Base-by-base conservation (phyloP, 495 filamentous ascomycete species). In the Pyronema omphalodes region DNA sequence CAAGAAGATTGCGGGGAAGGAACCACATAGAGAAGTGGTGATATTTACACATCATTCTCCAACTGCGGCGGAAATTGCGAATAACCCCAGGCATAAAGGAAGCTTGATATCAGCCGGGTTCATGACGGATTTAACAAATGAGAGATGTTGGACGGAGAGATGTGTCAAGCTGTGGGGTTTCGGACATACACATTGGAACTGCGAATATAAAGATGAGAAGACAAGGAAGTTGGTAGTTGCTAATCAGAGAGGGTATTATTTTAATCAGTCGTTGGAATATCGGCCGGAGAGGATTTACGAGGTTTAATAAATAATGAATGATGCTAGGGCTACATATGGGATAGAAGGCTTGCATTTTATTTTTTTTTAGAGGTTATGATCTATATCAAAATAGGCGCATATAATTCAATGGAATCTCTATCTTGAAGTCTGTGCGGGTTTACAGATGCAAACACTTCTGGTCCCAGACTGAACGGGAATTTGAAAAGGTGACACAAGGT, bases 171-270 rank as follows among this genome's bases (percentile, higher is more conserved):
- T 76, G 7, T 76, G 73, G 75, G 76, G 70, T 9, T 79, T 74
- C 63, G 74, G 74, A 1, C 74, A 78, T 57, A 79, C 76, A 7
- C 76, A 79, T 63, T 74, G 66, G 58, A 76, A 74, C 55, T 70
- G 66, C 56, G 67, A 70, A 55, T 74, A 70, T 54, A 48, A 51
- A 14, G 61, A 63, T 14, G 44, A 54, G 7, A 19, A 43, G 51
- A 15, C 44, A 36, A 6, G 54, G 44, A 17, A 56, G 44, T 39
- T 57, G 35, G 41, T 64, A 12, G 14, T 58, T 19, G 52, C 64
- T 7, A 70, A 70, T 53, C 68, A 70, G 56, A 59, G 57, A 48
- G 68, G 69, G 0, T 68, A 70, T 54, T 53, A 56, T 36, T 63
- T 62, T 41, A 40, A 71, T 73, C 67, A 12, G 39, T 12, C 11